Percentiles rank a stretch among this genome's conserved stretches.
Evolutionary conservation across 2,329 filamentous ascomycete genomes (phyloP).

Genomic region (Rugonectria rugulosa): DNA sequence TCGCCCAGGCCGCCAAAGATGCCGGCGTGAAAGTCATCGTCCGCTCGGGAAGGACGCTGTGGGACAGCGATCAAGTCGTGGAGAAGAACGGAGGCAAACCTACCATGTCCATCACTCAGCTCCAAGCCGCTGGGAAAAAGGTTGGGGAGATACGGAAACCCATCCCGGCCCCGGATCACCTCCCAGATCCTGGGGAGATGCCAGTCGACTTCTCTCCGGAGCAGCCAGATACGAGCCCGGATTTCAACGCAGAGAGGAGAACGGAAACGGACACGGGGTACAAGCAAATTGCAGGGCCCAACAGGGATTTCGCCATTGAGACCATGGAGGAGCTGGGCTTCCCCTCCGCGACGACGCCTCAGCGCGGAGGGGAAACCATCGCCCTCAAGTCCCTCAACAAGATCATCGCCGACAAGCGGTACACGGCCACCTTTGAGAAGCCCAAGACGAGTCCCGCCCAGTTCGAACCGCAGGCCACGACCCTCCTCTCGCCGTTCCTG

Average conservation of each 20-base stretch:
- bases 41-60: conserved; percentile 71
- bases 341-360: conserved; percentile 68
- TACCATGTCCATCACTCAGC: conserved; percentile 76
- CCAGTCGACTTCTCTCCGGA: conserved; percentile 66
- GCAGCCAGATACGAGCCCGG: conserved; percentile 57
- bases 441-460: conserved; percentile 77
- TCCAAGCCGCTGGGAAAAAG: conserved; percentile 69
- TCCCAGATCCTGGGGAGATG: conserved; percentile 73
- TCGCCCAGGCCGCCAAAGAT: conserved; percentile 65
- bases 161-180: conserved; percentile 62
- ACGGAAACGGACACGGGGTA: conserved; percentile 65
- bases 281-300: conserved; percentile 68
- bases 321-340: conserved; percentile 76
- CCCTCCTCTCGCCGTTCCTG: conserved; percentile 74
- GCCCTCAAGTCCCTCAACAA: conserved; percentile 66
- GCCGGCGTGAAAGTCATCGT: conserved; percentile 75
- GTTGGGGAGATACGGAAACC: conserved; percentile 69
- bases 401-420: conserved; percentile 68
- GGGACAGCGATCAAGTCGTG: conserved; percentile 76
- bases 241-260: conserved; percentile 67
- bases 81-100: conserved; percentile 71
- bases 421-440: conserved; percentile 78
- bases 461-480: conserved; percentile 77
- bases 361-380: conserved; percentile 74
- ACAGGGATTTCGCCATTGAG: conserved; percentile 73